These are phyloP conservation scores for Zoysia pacifica DNA, from an alignment of 176 grass and related monocot genomes.

Conservation along the genomic window DNA sequence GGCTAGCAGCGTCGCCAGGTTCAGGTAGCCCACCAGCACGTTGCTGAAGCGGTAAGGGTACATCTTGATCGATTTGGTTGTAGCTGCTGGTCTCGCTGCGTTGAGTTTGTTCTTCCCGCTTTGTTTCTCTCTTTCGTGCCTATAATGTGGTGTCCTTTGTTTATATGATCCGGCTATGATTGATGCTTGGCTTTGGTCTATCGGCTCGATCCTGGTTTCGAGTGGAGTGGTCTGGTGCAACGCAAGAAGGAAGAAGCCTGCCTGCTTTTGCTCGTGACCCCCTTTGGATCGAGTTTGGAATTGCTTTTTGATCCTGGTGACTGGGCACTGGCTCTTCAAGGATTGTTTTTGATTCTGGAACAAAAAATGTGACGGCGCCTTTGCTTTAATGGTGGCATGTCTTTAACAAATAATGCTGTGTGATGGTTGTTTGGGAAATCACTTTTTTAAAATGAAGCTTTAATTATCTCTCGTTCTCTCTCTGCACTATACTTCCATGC, in stretches of 20 bases:
- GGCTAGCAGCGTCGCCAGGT: no score
- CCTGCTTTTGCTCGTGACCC: conserved; percentile 27
- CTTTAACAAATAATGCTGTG: conserved; percentile 50
- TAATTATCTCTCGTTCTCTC: conserved; percentile 12
- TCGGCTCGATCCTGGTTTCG: conserved; percentile 25
- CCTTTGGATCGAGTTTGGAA: no score
- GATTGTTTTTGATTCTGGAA: conserved; percentile 47
- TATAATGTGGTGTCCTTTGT: conserved; percentile 31
- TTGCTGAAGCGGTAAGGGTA: no score
- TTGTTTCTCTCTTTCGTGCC: conserved; percentile 23
- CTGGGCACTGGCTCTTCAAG: conserved; percentile 39
- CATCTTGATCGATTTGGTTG: no score
- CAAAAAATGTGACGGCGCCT: conserved; percentile 18
- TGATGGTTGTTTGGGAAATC: conserved; percentile 49
- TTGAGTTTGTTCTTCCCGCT: not conserved
- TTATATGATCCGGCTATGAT: conserved; percentile 44
- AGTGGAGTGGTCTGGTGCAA: conserved; percentile 48
- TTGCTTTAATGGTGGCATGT: conserved; percentile 47
- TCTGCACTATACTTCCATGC: no score
- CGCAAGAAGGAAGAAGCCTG: conserved; percentile 40
- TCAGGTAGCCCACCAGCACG: no score
- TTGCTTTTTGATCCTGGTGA: conserved; percentile 46
- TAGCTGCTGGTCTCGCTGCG: no score
- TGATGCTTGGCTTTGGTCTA: conserved; percentile 14
- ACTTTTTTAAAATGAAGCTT: conserved; percentile 31